phyloP scores from a whole-genome alignment of 305 asterid species.

The Fraxinus nigra region DNA sequence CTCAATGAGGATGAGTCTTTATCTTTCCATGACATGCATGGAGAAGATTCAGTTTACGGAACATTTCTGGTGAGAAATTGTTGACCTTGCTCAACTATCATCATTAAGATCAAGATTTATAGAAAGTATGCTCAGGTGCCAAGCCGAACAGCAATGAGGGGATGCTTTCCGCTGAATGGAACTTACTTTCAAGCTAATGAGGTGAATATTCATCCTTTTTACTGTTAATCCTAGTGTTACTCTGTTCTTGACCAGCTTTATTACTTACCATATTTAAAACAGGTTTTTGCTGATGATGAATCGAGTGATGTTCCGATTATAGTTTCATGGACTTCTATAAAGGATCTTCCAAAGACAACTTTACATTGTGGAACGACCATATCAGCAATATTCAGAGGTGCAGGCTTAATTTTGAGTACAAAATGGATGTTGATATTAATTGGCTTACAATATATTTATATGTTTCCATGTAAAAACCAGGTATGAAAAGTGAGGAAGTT shows the following conservation, averaged over 20 bases:
- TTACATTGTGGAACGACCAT: slow-evolving; percentile 44
- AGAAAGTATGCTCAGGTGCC: slow-evolving; percentile 32
- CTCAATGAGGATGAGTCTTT: slow-evolving; percentile 13
- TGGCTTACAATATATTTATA: background rate
- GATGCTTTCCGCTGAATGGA: slow-evolving; percentile 54
- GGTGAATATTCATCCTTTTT: slow-evolving; percentile 31
- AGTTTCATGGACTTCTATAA: slow-evolving; percentile 30
- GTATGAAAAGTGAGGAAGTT: slow-evolving; percentile 27
- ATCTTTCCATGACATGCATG: background rate
- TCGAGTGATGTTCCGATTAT: slow-evolving; percentile 33
- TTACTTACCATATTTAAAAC: background rate
- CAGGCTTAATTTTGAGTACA: background rate
- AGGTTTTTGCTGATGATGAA: slow-evolving; percentile 59
- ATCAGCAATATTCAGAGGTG: slow-evolving; percentile 42
- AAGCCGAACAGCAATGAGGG: slow-evolving; percentile 41
- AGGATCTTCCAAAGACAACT: slow-evolving; percentile 11
- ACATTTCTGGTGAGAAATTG: slow-evolving; percentile 37
- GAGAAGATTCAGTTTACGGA: slow-evolving; percentile 28
- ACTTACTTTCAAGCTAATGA: slow-evolving; percentile 65
- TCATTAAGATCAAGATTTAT: slow-evolving; percentile 4
- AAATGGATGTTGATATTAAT: background rate
- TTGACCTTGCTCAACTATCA: background rate
- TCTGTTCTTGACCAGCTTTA: background rate
- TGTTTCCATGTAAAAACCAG: slow-evolving; percentile 24
- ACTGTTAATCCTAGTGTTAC: background rate